Evolutionary conservation across 2,329 filamentous ascomycete genomes (phyloP).

Genomic region (Aspergillus carbonarius): DNA sequence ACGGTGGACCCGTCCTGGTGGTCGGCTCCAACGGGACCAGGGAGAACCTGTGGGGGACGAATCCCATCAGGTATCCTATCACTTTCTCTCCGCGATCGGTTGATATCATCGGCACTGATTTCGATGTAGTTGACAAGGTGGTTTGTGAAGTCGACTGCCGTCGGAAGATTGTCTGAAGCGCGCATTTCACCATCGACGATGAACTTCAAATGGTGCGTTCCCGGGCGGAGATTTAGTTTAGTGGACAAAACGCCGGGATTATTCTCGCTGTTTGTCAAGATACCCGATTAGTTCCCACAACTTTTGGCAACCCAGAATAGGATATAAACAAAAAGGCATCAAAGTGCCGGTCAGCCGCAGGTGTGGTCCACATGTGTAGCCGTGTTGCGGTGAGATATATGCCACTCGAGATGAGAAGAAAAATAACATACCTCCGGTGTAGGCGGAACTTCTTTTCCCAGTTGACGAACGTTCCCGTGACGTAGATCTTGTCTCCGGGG

Average conservation of each 20-base stretch:
- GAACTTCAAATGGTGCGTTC: conserved; percentile 96
- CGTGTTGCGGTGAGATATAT: neutral
- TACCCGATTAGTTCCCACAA: conserved; percentile 14
- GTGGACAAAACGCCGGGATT: conserved; percentile 67
- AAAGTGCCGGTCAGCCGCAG: no score
- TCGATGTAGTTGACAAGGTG: conserved; percentile 98
- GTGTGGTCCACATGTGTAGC: no score
- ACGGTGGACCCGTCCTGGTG: conserved; percentile 35
- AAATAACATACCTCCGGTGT: conserved; percentile 74
- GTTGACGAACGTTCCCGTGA: conserved; percentile 94
- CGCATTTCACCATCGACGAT: conserved; percentile 92
- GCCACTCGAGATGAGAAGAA: neutral
- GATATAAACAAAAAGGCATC: neutral
- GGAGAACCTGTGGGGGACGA: conserved; percentile 46
- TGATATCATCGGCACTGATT: conserved; percentile 72
- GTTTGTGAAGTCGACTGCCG: conserved; percentile 96
- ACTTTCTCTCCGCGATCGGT: conserved; percentile 35
- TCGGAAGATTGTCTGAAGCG: conserved; percentile 81
- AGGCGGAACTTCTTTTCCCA: conserved; percentile 95
- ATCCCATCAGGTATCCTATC: conserved; percentile 38
- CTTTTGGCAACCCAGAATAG: conserved; percentile 3
- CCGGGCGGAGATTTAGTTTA: conserved; percentile 79
- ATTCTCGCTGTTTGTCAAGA: conserved; percentile 35
- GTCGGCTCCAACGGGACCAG: conserved; percentile 34
- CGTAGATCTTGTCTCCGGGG: conserved; percentile 85